Conservation (phyloP, 139 green algal genomes). For the Chlorella ohadii region DNA sequence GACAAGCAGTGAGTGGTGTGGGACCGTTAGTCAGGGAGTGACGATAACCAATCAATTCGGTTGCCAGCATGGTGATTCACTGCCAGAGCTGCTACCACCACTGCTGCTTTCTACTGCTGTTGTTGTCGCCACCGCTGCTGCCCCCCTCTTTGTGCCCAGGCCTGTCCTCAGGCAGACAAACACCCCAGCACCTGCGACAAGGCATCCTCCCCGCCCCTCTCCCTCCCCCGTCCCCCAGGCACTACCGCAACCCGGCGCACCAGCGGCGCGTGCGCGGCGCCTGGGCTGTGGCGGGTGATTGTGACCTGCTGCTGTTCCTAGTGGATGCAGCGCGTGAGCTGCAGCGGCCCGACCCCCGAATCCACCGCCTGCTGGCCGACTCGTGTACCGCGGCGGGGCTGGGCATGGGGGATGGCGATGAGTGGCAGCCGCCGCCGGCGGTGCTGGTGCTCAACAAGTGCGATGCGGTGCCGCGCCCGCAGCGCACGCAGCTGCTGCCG, state of each 20-base stretch:
- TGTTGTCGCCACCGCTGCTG: too few species aligned
- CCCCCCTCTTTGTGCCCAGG: too few species aligned
- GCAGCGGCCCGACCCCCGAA: conserved; percentile 42
- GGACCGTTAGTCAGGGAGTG: too few species aligned
- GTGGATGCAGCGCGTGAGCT: conserved; percentile 77
- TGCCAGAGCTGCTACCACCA: too few species aligned
- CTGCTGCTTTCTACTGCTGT: too few species aligned
- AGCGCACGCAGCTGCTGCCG: conserved; percentile 2
- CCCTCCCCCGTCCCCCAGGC: not conserved
- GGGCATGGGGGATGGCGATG: not conserved
- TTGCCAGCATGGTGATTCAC: too few species aligned
- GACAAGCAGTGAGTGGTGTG: conserved; percentile 31
- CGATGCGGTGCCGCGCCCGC: conserved; percentile 31
- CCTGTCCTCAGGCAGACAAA: too few species aligned
- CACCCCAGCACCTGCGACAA: too few species aligned
- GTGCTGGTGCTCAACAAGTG: conserved; percentile 68
- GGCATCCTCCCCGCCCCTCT: too few species aligned
- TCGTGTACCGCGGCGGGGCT: not conserved
- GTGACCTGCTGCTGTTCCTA: conserved; percentile 73
- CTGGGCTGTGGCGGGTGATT: conserved; percentile 62
- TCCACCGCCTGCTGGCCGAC: conserved; percentile 46
- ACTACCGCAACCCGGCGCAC: conserved; percentile 45
- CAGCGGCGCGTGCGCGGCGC: conserved; percentile 57
- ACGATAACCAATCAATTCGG: not conserved
- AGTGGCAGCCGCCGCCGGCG: not conserved